Conservation (phyloP, 179 eudicot species). For the Beta corolliflora region DNA sequence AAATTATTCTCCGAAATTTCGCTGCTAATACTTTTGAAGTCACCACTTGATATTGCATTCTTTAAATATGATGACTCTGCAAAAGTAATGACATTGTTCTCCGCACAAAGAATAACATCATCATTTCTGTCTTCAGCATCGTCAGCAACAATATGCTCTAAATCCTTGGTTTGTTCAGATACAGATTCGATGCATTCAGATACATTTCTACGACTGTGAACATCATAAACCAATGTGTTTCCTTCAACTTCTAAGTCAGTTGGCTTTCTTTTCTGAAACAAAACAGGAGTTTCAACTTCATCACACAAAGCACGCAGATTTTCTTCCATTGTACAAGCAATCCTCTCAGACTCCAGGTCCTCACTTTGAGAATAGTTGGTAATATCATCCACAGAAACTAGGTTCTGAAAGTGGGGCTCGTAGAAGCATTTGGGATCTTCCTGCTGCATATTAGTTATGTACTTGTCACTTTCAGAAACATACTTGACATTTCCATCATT, state of each 20-base stretch:
- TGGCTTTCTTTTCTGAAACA: neutral
- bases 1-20: neutral
- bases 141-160: neutral
- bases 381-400: neutral
- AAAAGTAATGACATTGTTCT: neutral
- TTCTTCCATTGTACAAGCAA: neutral
- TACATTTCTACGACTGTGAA: neutral
- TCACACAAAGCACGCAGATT: neutral
- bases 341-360: neutral
- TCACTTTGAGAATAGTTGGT: neutral
- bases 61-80: slow-evolving; percentile 8
- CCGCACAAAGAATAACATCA: neutral
- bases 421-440: neutral
- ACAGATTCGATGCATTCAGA: neutral
- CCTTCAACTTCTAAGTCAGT: neutral
- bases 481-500: neutral
- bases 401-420: neutral
- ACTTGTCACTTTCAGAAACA: no score
- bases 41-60: neutral
- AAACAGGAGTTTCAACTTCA: neutral
- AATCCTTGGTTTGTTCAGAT: slow-evolving; percentile 3
- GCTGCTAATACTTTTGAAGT: neutral
- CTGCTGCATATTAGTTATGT: neutral
- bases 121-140: neutral
- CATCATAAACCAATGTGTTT: neutral